phyloP scores from a whole-genome alignment of 139 green algal genomes.

The Penium margaritaceum region DNA sequence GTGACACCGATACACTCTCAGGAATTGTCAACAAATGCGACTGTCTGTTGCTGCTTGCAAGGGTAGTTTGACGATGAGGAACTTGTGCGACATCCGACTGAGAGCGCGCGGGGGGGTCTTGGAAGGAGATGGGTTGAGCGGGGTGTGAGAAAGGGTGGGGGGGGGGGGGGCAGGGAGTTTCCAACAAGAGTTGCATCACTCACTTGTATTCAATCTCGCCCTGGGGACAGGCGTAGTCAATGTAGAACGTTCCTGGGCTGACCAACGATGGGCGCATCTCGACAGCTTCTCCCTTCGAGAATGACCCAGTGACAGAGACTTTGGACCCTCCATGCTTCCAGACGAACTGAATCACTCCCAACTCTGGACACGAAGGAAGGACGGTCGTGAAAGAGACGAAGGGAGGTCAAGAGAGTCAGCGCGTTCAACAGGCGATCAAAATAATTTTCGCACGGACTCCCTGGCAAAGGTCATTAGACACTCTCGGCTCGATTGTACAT shows the following conservation, averaged over 20 bases:
- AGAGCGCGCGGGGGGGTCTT: not conserved
- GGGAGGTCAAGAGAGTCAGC: too few species aligned
- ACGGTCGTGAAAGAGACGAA: too few species aligned
- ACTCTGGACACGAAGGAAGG: not conserved
- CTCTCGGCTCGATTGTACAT: too few species aligned
- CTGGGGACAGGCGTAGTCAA: constrained; percentile 39
- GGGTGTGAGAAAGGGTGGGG: too few species aligned
- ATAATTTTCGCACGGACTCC: too few species aligned
- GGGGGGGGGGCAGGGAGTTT: too few species aligned
- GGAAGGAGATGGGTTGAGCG: too few species aligned
- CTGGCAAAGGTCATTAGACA: too few species aligned
- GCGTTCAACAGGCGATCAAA: too few species aligned
- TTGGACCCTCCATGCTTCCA: constrained; percentile 40
- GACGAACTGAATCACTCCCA: constrained; percentile 36
- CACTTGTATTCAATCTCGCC: constrained; percentile 40
- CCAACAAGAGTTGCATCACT: not conserved
- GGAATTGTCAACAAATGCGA: not conserved
- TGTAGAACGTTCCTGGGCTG: constrained; percentile 30
- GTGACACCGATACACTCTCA: not conserved
- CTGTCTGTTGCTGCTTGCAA: not conserved
- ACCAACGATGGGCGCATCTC: constrained; percentile 21
- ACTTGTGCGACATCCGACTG: not conserved
- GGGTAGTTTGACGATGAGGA: not conserved
- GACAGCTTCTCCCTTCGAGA: constrained; percentile 24
- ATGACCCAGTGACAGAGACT: constrained; percentile 35